Conservation (phyloP, 2,329 filamentous ascomycete genomes). For the Acrodontium crateriforme region DNA sequence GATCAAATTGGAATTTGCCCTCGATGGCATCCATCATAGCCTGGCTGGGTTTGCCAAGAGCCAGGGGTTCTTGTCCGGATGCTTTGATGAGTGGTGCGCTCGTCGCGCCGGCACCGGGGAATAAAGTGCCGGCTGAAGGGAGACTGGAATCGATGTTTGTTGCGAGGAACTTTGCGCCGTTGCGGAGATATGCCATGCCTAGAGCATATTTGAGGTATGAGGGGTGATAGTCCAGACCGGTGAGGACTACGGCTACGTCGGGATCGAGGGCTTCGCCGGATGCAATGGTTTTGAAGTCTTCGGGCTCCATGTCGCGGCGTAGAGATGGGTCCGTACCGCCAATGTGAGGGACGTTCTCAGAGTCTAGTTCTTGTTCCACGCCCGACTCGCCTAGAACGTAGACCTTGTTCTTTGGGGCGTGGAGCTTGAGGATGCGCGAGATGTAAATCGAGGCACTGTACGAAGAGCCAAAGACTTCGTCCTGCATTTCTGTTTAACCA, state of each 20-base stretch:
- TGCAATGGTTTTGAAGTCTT: conserved; percentile 68
- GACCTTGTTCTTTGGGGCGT: conserved; percentile 73
- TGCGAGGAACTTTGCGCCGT: conserved; percentile 74
- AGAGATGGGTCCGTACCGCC: conserved; percentile 74
- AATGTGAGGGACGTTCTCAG: conserved; percentile 65
- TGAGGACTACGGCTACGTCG: conserved; percentile 78
- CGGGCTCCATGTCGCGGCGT: conserved; percentile 62
- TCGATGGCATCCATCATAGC: conserved; percentile 99
- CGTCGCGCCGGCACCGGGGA: conserved; percentile 80
- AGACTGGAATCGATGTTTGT: conserved; percentile 89
- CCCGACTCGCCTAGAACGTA: conserved; percentile 85
- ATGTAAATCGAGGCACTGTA: conserved; percentile 97
- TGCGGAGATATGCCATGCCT: conserved; percentile 72
- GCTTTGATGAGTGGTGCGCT: conserved; percentile 60
- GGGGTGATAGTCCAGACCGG: conserved; percentile 83
- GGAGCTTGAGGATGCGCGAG: conserved; percentile 72
- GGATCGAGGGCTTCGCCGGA: conserved; percentile 63
- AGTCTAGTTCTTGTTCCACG: conserved; percentile 74
- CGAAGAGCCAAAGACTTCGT: conserved; percentile 91
- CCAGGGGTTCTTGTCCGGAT: conserved; percentile 51
- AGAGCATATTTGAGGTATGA: conserved; percentile 86
- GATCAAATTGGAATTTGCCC: conserved; percentile 83
- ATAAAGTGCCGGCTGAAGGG: conserved; percentile 66
- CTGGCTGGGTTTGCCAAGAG: conserved; percentile 87
- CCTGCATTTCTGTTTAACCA: conserved; percentile 28